phyloP scores from a whole-genome alignment of 2,329 filamentous ascomycete genomes.

The Colletotrichum cuscutae region DNA sequence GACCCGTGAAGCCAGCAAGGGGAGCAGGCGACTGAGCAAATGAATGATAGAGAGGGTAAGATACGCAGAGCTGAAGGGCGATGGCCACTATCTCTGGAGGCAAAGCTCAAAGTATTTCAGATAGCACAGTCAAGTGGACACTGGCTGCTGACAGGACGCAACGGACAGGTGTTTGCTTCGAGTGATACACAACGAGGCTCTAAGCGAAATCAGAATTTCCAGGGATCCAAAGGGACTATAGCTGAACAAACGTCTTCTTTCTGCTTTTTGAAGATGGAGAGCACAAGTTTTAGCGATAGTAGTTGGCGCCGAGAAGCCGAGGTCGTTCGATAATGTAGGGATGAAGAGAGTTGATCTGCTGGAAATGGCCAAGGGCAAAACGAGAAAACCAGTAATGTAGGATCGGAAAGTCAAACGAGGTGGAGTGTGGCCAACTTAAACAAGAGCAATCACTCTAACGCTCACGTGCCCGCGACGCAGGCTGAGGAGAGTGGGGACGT shows the following conservation, averaged over 20 bases:
- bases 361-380: too few relatives aligned
- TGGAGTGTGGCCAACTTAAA: too few relatives aligned
- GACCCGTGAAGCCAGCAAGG: constrained; percentile 44
- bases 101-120: constrained; percentile 25
- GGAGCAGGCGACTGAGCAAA: background rate
- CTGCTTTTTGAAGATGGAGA: background rate
- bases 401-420: too few relatives aligned
- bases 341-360: too few relatives aligned
- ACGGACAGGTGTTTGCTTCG: constrained; percentile 6
- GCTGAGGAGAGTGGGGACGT: too few relatives aligned
- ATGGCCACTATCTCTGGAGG: constrained; percentile 18
- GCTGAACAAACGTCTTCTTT: background rate
- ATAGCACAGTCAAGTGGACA: background rate
- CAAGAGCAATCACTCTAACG: too few relatives aligned
- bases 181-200: background rate
- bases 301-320: too few relatives aligned
- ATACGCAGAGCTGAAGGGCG: background rate
- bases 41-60: constrained; percentile 30
- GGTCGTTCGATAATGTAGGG: too few relatives aligned
- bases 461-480: too few relatives aligned
- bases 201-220: background rate
- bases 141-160: constrained; percentile 8
- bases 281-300: background rate
- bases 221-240: background rate
- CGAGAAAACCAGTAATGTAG: too few relatives aligned